phyloP scores from a whole-genome alignment of 2,329 filamentous ascomycete genomes.

The Fusarium decemcellulare region DNA sequence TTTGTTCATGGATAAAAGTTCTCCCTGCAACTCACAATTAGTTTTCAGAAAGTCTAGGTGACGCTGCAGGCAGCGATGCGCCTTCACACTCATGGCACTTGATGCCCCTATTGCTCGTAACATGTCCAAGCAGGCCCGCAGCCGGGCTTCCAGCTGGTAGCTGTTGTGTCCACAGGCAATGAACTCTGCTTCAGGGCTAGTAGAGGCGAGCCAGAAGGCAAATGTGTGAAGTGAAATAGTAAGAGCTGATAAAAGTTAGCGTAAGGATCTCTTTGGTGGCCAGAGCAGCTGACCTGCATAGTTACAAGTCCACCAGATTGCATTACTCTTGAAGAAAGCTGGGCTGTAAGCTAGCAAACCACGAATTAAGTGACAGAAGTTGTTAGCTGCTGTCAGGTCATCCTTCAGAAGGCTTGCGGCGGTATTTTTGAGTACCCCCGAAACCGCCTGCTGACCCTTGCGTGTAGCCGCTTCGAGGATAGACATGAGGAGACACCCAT shows the following conservation, averaged over 20 bases:
- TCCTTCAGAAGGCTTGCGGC: constrained; percentile 37
- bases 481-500: constrained; percentile 28
- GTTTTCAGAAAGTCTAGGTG: constrained; percentile 30
- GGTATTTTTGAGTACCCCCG: constrained; percentile 29
- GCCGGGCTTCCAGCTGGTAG: constrained; percentile 24
- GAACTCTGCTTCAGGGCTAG: constrained; percentile 45
- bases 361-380: constrained; percentile 38
- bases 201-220: constrained; percentile 45
- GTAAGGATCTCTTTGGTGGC: neutral
- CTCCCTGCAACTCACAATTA: constrained; percentile 26
- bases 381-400: constrained; percentile 38
- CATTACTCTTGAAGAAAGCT: constrained; percentile 45
- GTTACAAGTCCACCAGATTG: constrained; percentile 51
- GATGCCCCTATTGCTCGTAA: constrained; percentile 39
- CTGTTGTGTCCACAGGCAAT: constrained; percentile 10
- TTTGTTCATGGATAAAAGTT: constrained; percentile 1
- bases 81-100: constrained; percentile 45
- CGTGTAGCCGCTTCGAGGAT: constrained; percentile 27
- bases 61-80: constrained; percentile 35
- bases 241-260: constrained; percentile 48
- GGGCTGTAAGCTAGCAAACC: constrained; percentile 31
- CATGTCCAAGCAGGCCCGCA: constrained; percentile 25
- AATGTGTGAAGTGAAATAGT: constrained; percentile 47
- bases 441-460: constrained; percentile 3
- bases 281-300: constrained; percentile 44